Conservation (phyloP, 371 early-diverging fungal genomes). For the Rhizopus stolonifer region DNA sequence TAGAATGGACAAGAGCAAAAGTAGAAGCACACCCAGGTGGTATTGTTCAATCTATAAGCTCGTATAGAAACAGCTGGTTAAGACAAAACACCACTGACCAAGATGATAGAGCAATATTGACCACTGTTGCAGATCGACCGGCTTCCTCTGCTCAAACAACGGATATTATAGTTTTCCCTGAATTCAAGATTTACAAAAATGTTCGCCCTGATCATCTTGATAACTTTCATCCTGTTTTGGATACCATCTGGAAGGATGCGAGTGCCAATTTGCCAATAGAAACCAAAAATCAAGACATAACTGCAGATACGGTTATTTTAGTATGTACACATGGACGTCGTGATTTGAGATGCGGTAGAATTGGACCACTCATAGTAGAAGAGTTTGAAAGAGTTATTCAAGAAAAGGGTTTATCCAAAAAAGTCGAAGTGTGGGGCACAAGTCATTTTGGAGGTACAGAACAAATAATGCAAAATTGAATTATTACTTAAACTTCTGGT, state of each 20-base stretch:
- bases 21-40: constrained; percentile 35
- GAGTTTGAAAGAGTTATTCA: constrained; percentile 33
- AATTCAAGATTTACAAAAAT: constrained; percentile 25
- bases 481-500: neutral
- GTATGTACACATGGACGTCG: constrained; percentile 48
- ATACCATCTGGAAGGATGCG: constrained; percentile 30
- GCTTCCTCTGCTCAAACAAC: neutral
- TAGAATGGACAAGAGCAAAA: constrained; percentile 46
- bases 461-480: neutral
- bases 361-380: constrained; percentile 42
- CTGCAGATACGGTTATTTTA: constrained; percentile 36
- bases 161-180: constrained; percentile 44
- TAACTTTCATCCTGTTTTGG: constrained; percentile 17
- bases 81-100: neutral
- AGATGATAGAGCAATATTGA: constrained; percentile 11
- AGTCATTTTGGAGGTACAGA: constrained; percentile 52
- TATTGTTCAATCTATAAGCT: constrained; percentile 15
- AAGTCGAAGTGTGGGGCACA: constrained; percentile 45
- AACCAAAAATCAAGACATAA: constrained; percentile 13
- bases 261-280: constrained; percentile 3
- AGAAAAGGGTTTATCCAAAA: constrained; percentile 24
- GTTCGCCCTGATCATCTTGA: neutral
- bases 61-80: constrained; percentile 12
- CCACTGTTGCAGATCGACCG: constrained; percentile 32
- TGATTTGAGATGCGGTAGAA: constrained; percentile 44